Evolutionary conservation across 1,284 basidiomycete genomes (phyloP).

Genomic region (Porodaedalea pini): DNA sequence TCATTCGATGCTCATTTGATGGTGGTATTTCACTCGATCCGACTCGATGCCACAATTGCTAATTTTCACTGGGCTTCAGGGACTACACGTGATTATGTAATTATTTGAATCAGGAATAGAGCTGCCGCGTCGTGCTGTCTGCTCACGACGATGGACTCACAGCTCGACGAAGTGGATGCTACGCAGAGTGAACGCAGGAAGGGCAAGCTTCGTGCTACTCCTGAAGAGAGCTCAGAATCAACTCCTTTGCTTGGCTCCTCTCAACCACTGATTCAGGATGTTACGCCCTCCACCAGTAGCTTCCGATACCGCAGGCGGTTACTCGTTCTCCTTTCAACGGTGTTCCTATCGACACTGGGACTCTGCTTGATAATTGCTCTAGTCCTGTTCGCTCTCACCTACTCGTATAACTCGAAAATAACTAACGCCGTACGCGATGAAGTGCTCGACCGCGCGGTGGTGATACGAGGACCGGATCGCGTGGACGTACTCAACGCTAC

Average conservation of each 20-base stretch:
- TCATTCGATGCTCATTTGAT: too few species aligned
- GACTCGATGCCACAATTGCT: too few species aligned
- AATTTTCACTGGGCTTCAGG: too few species aligned
- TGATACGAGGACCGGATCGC: constrained; percentile 55
- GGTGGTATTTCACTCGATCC: too few species aligned
- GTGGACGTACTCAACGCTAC: constrained; percentile 62
- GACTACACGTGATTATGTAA: too few species aligned
- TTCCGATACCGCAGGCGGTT: constrained; percentile 25
- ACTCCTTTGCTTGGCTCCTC: constrained; percentile 31
- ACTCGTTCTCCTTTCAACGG: constrained; percentile 25
- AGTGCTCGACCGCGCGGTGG: constrained; percentile 51
- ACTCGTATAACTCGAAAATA: constrained; percentile 58
- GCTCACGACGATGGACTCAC: constrained; percentile 4
- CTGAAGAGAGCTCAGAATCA: constrained; percentile 29
- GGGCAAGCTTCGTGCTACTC: constrained; percentile 31
- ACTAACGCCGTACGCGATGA: constrained; percentile 53
- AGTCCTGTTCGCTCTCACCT: constrained; percentile 48
- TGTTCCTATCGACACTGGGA: constrained; percentile 35
- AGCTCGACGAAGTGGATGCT: background rate
- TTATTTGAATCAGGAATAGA: too few species aligned
- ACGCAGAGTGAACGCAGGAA: constrained; percentile 22
- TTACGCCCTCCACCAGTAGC: constrained; percentile 18
- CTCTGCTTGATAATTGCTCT: constrained; percentile 42
- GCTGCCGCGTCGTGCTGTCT: too few species aligned
- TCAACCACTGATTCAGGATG: constrained; percentile 10